These are phyloP conservation scores for Datura wrightii DNA, from an alignment of 257 asterid genomes.

Conservation along the genomic window DNA sequence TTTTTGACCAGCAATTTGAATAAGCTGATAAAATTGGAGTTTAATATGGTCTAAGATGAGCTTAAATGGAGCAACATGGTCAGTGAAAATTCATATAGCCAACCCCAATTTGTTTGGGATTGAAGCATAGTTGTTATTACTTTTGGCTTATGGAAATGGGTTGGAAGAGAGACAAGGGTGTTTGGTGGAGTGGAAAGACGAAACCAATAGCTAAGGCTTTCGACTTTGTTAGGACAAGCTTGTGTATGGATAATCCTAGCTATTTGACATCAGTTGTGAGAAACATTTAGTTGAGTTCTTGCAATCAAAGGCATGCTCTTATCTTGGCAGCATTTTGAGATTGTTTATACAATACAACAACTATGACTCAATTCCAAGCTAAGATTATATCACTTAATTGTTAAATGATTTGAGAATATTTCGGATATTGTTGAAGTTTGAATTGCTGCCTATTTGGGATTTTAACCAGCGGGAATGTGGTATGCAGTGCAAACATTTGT, in stretches of 20 bases:
- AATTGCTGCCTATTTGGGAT: neutral
- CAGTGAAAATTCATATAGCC: neutral
- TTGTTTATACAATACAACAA: neutral
- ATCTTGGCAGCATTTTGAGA: neutral
- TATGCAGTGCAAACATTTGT: neutral
- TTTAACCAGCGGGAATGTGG: neutral
- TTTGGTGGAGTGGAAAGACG: neutral
- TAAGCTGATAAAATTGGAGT: neutral
- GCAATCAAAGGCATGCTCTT: neutral
- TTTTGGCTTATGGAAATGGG: neutral
- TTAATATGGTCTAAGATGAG: neutral
- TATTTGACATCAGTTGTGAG: neutral
- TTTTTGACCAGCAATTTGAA: neutral
- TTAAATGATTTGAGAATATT: neutral
- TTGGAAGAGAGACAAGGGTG: neutral
- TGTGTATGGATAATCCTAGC: neutral
- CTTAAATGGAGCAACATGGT: neutral
- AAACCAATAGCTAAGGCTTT: constrained; percentile 7
- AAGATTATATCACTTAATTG: neutral
- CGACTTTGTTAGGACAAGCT: constrained; percentile 1
- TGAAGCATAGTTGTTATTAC: neutral
- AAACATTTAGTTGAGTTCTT: neutral
- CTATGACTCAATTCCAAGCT: neutral
- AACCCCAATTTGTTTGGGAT: neutral
- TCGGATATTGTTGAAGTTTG: constrained; percentile 8